These are phyloP conservation scores for Capsicum pubescens DNA, from an alignment of 257 asterid species.

Conservation along the genomic window DNA sequence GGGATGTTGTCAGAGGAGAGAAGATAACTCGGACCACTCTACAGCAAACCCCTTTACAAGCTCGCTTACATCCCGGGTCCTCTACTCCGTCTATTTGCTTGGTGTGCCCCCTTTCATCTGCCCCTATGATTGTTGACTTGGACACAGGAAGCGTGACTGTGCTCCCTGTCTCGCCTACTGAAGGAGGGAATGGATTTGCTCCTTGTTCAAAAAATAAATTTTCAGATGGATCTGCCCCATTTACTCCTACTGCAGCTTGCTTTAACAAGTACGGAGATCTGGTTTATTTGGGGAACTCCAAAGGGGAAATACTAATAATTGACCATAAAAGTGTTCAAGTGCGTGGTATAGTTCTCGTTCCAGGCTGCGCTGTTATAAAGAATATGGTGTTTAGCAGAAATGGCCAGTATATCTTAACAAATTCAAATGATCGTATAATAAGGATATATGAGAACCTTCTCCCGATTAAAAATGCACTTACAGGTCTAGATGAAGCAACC, in stretches of 20 bases:
- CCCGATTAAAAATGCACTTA: conserved; percentile 64
- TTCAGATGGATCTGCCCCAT: conserved; percentile 82
- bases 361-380: conserved; percentile 78
- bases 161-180: conserved; percentile 75
- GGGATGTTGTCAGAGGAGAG: conserved; percentile 90
- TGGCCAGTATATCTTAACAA: conserved; percentile 83
- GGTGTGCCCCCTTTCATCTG: conserved; percentile 87
- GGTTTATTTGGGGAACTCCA: conserved; percentile 83
- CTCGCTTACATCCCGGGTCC: conserved; percentile 83
- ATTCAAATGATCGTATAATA: conserved; percentile 80
- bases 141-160: conserved; percentile 50
- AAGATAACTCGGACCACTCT: conserved; percentile 63
- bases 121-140: conserved; percentile 82
- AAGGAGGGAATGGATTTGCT: conserved; percentile 50
- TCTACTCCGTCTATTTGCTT: conserved; percentile 77
- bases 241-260: conserved; percentile 91
- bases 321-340: conserved; percentile 58
- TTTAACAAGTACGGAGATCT: conserved; percentile 83
- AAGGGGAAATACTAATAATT: conserved; percentile 83
- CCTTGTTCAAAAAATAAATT: conserved; percentile 65
- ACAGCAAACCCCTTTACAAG: conserved; percentile 78
- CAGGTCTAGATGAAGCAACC: conserved; percentile 48
- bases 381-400: conserved; percentile 80
- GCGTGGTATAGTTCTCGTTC: conserved; percentile 62
- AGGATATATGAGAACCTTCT: conserved; percentile 84